Conservation (phyloP, 176 grass and related monocot species). For the Eremochloa ophiuroides region DNA sequence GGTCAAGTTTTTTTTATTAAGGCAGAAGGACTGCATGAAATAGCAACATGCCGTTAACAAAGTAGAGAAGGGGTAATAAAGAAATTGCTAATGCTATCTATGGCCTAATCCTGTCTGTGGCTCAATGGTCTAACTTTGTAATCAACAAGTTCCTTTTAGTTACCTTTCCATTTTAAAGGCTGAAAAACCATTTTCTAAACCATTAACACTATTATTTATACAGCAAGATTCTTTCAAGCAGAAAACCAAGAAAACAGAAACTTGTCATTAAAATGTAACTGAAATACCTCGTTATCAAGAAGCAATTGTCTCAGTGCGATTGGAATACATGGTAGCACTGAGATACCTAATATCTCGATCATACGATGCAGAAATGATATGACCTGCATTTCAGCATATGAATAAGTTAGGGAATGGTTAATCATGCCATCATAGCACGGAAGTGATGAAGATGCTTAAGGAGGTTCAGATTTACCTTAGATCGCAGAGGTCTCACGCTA, state of each 20-base stretch:
- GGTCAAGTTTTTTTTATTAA: no score
- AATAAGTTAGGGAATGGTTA: constrained; percentile 17
- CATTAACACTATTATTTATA: not conserved
- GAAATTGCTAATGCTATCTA: not conserved
- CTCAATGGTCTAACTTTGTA: not conserved
- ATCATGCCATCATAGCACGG: constrained; percentile 16
- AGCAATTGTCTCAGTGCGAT: constrained; percentile 71
- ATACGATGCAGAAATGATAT: constrained; percentile 94
- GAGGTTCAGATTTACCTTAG: constrained; percentile 60
- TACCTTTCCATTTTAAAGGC: not conserved
- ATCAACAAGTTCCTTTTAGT: not conserved
- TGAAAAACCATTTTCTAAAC: not conserved
- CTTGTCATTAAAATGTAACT: not conserved
- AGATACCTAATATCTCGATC: constrained; percentile 87
- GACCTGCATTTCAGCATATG: constrained; percentile 52
- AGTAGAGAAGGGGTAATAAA: not conserved
- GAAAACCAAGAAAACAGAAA: constrained; percentile 18
- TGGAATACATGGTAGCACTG: constrained; percentile 74
- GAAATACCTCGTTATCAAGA: constrained; percentile 76
- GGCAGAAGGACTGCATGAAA: not conserved
- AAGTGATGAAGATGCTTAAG: constrained; percentile 10
- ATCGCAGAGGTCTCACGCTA: constrained; percentile 58
- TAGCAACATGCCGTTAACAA: not conserved
- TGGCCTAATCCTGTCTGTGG: not conserved
- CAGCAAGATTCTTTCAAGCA: not conserved